These are phyloP conservation scores for Rubia balearica DNA, from an alignment of 305 asterid genomes.

Conservation along the genomic window DNA sequence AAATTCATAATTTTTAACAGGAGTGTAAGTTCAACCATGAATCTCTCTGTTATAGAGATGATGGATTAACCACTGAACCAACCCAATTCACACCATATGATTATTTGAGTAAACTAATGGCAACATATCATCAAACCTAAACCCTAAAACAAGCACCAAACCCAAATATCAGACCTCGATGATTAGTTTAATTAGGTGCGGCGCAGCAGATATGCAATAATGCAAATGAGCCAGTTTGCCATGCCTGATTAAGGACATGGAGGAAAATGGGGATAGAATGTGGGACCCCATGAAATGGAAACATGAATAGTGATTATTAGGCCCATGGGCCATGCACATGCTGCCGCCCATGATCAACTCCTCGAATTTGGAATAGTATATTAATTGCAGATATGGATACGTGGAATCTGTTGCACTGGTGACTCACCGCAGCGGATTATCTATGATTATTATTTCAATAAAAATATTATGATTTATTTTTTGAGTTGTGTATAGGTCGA, in stretches of 20 bases:
- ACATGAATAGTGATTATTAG: not conserved
- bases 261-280: not conserved
- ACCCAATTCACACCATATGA: too few species aligned
- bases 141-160: not conserved
- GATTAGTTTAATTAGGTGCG: not conserved
- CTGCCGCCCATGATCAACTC: not conserved
- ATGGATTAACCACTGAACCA: too few species aligned
- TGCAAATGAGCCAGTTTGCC: not conserved
- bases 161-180: not conserved
- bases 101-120: too few species aligned
- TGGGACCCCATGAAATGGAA: not conserved
- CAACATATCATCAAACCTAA: too few species aligned
- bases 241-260: not conserved
- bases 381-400: not conserved
- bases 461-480: too few species aligned
- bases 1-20: too few species aligned
- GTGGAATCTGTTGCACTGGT: not conserved
- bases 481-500: too few species aligned
- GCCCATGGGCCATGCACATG: slow-evolving; percentile 4
- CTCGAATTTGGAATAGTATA: not conserved
- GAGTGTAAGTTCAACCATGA: too few species aligned
- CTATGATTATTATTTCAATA: too few species aligned
- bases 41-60: too few species aligned
- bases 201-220: not conserved
- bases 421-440: not conserved